Conservation (phyloP, 345 rosid genomes). For the Salix exigua region DNA sequence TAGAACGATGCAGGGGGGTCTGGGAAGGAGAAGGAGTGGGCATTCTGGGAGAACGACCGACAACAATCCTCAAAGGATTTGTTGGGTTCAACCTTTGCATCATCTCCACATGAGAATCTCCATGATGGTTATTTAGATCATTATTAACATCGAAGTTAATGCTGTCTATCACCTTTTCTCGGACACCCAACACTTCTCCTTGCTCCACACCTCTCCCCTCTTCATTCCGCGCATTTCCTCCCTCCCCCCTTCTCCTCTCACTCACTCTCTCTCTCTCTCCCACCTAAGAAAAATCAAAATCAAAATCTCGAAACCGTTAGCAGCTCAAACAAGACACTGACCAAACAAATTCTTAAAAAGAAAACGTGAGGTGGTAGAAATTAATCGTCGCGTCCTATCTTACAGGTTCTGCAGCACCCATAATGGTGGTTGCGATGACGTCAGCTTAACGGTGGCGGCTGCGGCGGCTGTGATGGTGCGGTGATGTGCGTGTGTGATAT, state of each 20-base stretch:
- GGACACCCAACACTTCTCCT: slow-evolving; percentile 35
- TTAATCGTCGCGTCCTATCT: neutral
- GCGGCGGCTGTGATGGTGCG: slow-evolving; percentile 11
- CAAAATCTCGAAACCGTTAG: slow-evolving; percentile 11
- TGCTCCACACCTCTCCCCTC: slow-evolving; percentile 43
- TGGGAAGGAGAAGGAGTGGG: slow-evolving; percentile 48
- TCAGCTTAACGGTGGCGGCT: slow-evolving; percentile 36
- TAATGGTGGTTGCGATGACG: slow-evolving; percentile 31
- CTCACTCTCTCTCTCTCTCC: slow-evolving; percentile 46
- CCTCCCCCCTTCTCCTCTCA: slow-evolving; percentile 16
- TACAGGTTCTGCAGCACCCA: slow-evolving; percentile 58
- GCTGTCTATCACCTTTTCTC: slow-evolving; percentile 26
- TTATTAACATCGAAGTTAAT: neutral
- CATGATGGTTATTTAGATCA: slow-evolving; percentile 1
- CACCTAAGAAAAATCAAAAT: slow-evolving; percentile 20
- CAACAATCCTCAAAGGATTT: slow-evolving; percentile 70
- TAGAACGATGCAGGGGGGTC: slow-evolving; percentile 58
- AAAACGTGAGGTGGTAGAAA: neutral
- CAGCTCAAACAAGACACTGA: neutral
- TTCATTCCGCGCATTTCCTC: slow-evolving; percentile 8
- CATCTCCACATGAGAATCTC: slow-evolving; percentile 43
- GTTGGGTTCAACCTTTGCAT: slow-evolving; percentile 70
- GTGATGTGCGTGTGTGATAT: slow-evolving; percentile 2
- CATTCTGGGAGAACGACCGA: slow-evolving; percentile 51
- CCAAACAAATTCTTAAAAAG: no score